Evolutionary conservation across 768 basidiomycete species (phyloP).

Genomic region (Candolleomyces eurysporus): DNA sequence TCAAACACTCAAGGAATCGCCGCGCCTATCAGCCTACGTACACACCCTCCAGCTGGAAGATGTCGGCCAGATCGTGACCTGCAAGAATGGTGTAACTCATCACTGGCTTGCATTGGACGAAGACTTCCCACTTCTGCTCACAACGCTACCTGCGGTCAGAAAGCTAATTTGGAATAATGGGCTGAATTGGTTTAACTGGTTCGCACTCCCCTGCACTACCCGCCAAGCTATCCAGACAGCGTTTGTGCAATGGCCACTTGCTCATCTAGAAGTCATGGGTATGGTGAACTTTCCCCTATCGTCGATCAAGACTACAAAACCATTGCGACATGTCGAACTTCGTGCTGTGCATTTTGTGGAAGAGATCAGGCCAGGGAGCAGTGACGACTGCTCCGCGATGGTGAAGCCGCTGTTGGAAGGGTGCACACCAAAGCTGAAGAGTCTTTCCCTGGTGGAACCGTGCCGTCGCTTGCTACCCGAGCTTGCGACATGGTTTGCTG

Average conservation of each 20-base stretch:
- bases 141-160: not conserved
- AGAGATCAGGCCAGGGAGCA: too few species aligned
- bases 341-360: not conserved
- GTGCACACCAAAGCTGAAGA: not conserved
- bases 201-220: not conserved
- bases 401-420: not conserved
- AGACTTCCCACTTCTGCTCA: not conserved
- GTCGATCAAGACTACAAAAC: not conserved
- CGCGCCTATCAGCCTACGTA: not conserved
- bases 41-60: not conserved
- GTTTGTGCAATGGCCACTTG: not conserved
- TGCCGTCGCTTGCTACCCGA: not conserved
- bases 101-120: not conserved
- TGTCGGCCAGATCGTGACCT: not conserved
- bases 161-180: not conserved
- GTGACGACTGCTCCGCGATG: not conserved
- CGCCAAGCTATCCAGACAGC: not conserved
- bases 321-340: not conserved
- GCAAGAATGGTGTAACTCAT: not conserved
- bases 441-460: not conserved
- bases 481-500: not conserved
- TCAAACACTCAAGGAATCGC: not conserved
- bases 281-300: not conserved
- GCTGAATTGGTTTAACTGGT: not conserved
- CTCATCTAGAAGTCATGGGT: not conserved